Base-by-base conservation (phyloP, 176 grass and related monocot genomes). In the Elaeis guineensis region DNA sequence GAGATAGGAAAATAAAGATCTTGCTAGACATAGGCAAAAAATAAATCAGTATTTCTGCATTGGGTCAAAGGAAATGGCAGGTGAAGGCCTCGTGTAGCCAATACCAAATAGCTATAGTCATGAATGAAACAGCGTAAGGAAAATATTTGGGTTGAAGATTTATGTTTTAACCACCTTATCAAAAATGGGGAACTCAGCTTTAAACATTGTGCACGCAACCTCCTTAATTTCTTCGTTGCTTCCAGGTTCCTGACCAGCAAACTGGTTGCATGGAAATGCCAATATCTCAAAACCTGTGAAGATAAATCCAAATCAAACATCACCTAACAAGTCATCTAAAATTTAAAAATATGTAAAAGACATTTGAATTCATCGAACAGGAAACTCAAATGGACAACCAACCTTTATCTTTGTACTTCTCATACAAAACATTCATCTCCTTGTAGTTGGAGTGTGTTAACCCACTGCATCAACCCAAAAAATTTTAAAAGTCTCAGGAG, bases 361-460 rank as follows among this genome's bases (percentile, higher is more conserved):
- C 14, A 44, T 44, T 44, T 44, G 35, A 44, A 44, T 44, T 44
- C 35, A 44, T 44, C 1, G 35, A 44, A 44, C 25, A 66, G 12
- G 24, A n/a, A 18, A 55, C 4, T 19, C 17, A n/a, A 65, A 25
- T 15, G n/a, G 17, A 15, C 4, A 55, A 21, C 20, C 52, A 44
- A 68, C 65, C 52, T 52, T 57, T 56, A 35, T 68, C 52, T 22
- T 55, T 68, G 28, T 68, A 68, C 52, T 68, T 68, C 25, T 68
- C 65, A 11, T 68, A 68, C 26, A 68, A 4, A 35, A 44, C 18
- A 56, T 68, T 68, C 65, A 68, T 35, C 35, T 68, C 65, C 14
- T 68, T 68, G 65, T 68, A 68, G 65, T 68, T 68, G 65, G 65
- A 56, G 20, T 68, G 16, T 21, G 65, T 68, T 51, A 68, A 44